Evolutionary conservation across 192 early-diverging fungal species (phyloP).

Genomic region (Globomyces pollinis-pini): DNA sequence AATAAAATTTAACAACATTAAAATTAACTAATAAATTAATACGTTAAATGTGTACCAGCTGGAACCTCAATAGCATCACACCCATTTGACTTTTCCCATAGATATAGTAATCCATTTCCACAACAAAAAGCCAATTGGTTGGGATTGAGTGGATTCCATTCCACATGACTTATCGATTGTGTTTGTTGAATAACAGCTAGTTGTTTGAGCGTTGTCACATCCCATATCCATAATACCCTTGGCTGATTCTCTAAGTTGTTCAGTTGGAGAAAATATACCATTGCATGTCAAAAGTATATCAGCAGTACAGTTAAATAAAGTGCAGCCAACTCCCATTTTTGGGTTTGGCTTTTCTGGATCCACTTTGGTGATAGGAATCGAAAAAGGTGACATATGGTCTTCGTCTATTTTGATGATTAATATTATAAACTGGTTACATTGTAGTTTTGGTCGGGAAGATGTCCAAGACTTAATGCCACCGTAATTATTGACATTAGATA

Average conservation of each 20-base stretch:
- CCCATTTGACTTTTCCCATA: slow-evolving; percentile 43
- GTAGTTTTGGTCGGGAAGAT: slow-evolving; percentile 13
- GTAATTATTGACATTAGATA: slow-evolving; percentile 12
- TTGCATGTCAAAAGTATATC: slow-evolving; percentile 53
- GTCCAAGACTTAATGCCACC: slow-evolving; percentile 18
- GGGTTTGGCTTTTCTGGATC: slow-evolving; percentile 68
- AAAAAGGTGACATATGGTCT: slow-evolving; percentile 44
- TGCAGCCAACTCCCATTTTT: slow-evolving; percentile 60
- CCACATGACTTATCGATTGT: slow-evolving; percentile 41
- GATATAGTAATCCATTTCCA: slow-evolving; percentile 51
- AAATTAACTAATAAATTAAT: slow-evolving; percentile 47
- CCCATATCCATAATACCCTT: slow-evolving; percentile 69
- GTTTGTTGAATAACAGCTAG: slow-evolving; percentile 53
- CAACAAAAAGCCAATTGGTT: slow-evolving; percentile 52
- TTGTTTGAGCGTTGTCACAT: slow-evolving; percentile 34
- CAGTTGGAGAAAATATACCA: slow-evolving; percentile 46
- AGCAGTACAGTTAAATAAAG: slow-evolving; percentile 59
- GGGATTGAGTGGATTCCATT: slow-evolving; percentile 63
- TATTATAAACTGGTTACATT: slow-evolving; percentile 24
- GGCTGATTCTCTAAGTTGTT: slow-evolving; percentile 76
- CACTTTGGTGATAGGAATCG: slow-evolving; percentile 41
- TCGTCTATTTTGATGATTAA: slow-evolving; percentile 36
- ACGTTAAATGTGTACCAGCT: not conserved
- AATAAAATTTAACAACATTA: slow-evolving; percentile 46
- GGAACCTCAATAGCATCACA: slow-evolving; percentile 46